These are phyloP conservation scores for Fusarium sp. DNA, from an alignment of 2,329 filamentous ascomycete genomes.

Conservation along the genomic window DNA sequence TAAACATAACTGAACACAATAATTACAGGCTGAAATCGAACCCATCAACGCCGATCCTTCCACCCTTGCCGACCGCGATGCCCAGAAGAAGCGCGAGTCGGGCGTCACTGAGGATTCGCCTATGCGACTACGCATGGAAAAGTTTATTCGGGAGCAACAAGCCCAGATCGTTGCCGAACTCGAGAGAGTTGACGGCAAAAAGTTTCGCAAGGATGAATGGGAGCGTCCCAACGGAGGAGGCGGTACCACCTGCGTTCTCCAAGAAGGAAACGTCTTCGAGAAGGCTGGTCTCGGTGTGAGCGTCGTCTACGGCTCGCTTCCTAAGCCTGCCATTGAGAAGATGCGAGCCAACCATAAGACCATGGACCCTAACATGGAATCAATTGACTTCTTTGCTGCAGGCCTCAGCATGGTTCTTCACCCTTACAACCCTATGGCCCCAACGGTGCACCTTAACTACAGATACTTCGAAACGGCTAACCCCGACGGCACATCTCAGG, in stretches of 20 bases:
- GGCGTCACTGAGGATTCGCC: conserved; percentile 79
- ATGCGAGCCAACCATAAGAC: conserved; percentile 97
- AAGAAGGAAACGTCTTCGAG: conserved; percentile 97
- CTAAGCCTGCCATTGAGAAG: conserved; percentile 85
- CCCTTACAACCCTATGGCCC: conserved; percentile 94
- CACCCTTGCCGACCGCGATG: conserved; percentile 86
- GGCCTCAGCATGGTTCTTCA: conserved; percentile 94
- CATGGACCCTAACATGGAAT: conserved; percentile 80
- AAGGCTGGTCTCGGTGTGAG: conserved; percentile 97
- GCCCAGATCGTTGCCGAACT: conserved; percentile 86
- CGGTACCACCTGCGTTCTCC: conserved; percentile 92
- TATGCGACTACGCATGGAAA: conserved; percentile 98
- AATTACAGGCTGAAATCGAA: conserved; percentile 55
- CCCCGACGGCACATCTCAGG: conserved; percentile 80
- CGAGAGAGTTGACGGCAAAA: conserved; percentile 82
- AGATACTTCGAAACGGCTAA: conserved; percentile 97
- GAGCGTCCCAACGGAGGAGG: conserved; percentile 87
- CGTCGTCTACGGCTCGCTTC: conserved; percentile 91
- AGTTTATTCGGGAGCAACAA: conserved; percentile 94
- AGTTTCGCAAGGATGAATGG: conserved; percentile 90
- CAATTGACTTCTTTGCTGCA: conserved; percentile 93
- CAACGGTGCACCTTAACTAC: conserved; percentile 98
- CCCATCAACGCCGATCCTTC: conserved; percentile 67
- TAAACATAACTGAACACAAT: conserved; percentile 34
- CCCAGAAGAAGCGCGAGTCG: conserved; percentile 78